Conservation (phyloP, 805 yeast genomes). For the Yamadazyma kitorensis region DNA sequence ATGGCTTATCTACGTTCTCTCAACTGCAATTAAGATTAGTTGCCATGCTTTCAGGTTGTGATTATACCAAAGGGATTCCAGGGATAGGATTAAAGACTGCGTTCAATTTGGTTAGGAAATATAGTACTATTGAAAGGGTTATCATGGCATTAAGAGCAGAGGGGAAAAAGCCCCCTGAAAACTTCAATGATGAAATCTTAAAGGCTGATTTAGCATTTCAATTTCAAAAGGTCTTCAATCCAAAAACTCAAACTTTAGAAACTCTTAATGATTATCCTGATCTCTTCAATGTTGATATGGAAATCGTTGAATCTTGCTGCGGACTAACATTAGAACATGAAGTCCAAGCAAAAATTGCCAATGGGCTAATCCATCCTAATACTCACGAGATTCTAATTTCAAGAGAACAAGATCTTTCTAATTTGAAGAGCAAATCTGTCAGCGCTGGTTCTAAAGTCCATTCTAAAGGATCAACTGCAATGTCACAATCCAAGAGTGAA, state of each 20-base stretch:
- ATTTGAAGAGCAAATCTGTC: conserved; percentile 18
- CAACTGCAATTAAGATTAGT: conserved; percentile 63
- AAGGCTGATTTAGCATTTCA: conserved; percentile 78
- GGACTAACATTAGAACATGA: conserved; percentile 41
- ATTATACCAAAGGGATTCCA: conserved; percentile 83
- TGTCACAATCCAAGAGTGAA: neutral
- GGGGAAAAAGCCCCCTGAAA: conserved; percentile 58
- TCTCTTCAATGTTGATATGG: conserved; percentile 39
- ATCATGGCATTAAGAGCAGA: conserved; percentile 56
- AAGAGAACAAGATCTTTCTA: conserved; percentile 40
- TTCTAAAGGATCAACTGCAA: conserved; percentile 1
- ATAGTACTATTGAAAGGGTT: conserved; percentile 52
- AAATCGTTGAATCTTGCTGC: conserved; percentile 42
- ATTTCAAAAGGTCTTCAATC: conserved; percentile 84
- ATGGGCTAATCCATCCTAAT: conserved; percentile 67
- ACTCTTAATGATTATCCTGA: conserved; percentile 59
- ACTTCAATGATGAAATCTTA: conserved; percentile 56
- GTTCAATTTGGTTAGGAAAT: conserved; percentile 52
- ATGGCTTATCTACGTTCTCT: conserved; percentile 49
- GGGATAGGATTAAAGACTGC: conserved; percentile 83
- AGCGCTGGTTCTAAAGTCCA: conserved; percentile 1
- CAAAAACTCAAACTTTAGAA: conserved; percentile 44
- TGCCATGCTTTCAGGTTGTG: conserved; percentile 95
- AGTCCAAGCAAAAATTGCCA: conserved; percentile 55
- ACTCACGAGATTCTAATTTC: conserved; percentile 46